A percentile compares a stretch with the other conserved stretches of the same genome.
Conservation (phyloP, 2,329 filamentous ascomycete genomes). For the Colletotrichum abscissum region DNA sequence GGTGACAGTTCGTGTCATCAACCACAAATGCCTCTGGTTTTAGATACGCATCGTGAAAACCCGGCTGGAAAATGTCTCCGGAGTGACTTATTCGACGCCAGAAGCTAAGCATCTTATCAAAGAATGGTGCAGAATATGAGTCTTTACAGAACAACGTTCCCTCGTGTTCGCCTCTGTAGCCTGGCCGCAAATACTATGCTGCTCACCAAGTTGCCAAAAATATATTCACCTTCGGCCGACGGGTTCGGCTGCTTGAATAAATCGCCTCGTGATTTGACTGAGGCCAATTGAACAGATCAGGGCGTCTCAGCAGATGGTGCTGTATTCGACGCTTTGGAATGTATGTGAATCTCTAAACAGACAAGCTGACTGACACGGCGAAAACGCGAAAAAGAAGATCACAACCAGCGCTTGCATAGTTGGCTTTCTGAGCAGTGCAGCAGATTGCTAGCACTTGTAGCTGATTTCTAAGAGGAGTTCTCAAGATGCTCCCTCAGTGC, state of each 20-base stretch:
- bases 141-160: background rate
- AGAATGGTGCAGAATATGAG: background rate
- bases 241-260: background rate
- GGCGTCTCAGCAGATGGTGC: background rate
- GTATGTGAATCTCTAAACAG: conserved; percentile 2
- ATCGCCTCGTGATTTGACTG: background rate
- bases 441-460: background rate
- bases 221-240: background rate
- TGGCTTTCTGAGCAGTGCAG: background rate
- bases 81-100: background rate
- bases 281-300: background rate
- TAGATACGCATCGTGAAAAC: background rate
- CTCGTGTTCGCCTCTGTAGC: background rate
- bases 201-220: background rate
- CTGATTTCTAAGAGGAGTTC: background rate
- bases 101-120: background rate
- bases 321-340: conserved; percentile 22
- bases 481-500: background rate
- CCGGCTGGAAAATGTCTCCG: background rate
- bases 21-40: conserved; percentile 3
- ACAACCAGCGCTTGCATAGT: background rate
- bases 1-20: conserved; percentile 19
- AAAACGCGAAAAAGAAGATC: background rate
- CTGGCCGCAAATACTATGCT: background rate
- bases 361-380: conserved; percentile 9